A percentile compares a stretch with the other conserved stretches of the same genome.
Evolutionary conservation across 495 filamentous ascomycete species (phyloP).

Genomic region (Lentithecium fluviatile): DNA sequence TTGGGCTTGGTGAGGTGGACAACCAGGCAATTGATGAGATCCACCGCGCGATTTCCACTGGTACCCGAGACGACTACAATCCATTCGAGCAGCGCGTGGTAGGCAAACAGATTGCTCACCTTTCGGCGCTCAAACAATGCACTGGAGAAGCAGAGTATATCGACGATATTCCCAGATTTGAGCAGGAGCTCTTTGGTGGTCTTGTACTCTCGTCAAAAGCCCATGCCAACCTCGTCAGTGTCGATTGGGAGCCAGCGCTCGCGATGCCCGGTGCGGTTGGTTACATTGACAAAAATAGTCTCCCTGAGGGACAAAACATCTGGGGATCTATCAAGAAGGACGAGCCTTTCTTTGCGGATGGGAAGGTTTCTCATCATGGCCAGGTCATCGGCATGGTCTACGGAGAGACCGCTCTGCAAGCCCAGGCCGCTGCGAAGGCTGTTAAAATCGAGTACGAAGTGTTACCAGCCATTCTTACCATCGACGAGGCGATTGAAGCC

Average conservation of each 20-base stretch:
- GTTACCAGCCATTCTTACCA: constrained; percentile 44
- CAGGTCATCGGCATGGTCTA: constrained; percentile 46
- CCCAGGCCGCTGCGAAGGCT: constrained; percentile 41
- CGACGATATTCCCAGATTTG: constrained; percentile 45
- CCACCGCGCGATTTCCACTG: constrained; percentile 59
- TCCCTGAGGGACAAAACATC: constrained; percentile 41
- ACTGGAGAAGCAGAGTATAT: constrained; percentile 48
- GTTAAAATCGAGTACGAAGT: constrained; percentile 46
- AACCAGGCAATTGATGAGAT: constrained; percentile 58
- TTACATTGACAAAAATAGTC: constrained; percentile 45
- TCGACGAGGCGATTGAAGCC: constrained; percentile 52
- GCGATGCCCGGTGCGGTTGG: constrained; percentile 46
- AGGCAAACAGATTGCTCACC: constrained; percentile 46
- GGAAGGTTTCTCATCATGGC: constrained; percentile 42
- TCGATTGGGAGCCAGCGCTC: constrained; percentile 46
- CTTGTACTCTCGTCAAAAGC: constrained; percentile 44
- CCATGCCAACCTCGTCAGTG: constrained; percentile 46
- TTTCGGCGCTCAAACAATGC: constrained; percentile 47
- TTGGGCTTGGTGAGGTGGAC: constrained; percentile 50
- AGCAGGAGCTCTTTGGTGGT: constrained; percentile 44
- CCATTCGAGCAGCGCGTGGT: constrained; percentile 46
- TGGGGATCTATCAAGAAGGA: constrained; percentile 45
- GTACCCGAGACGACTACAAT: constrained; percentile 53
- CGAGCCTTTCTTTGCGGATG: constrained; percentile 48
- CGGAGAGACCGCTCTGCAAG: constrained; percentile 45